Evolutionary conservation across 2,329 filamentous ascomycete species (phyloP).

Genomic region (Davidsoniella australis): DNA sequence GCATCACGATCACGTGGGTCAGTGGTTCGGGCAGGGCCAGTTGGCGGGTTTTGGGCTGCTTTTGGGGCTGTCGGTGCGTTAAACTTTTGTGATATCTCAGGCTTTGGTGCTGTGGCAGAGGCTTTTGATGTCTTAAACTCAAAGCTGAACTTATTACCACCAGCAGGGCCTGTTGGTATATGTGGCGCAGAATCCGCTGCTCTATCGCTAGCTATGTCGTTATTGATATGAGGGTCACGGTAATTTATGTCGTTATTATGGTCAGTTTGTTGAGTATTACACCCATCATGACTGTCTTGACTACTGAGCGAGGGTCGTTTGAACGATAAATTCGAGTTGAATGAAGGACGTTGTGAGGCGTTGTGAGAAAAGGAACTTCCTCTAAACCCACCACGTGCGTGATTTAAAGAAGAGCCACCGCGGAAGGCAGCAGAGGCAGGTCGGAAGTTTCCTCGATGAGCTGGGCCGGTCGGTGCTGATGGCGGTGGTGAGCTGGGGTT

Average conservation of each 20-base stretch:
- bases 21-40: conserved; percentile 14
- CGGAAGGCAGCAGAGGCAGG: neutral
- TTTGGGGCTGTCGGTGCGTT: conserved; percentile 29
- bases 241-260: neutral
- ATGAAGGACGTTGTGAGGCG: too few species aligned
- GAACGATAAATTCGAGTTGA: neutral
- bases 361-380: too few species aligned
- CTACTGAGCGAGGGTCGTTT: neutral
- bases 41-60: conserved; percentile 26
- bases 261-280: neutral
- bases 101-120: conserved; percentile 39
- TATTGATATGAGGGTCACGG: neutral
- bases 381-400: too few species aligned
- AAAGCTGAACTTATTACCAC: conserved; percentile 64
- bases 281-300: neutral
- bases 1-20: conserved; percentile 23
- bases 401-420: neutral
- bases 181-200: too few species aligned
- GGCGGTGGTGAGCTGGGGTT: conserved; percentile 16
- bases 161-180: conserved; percentile 26
- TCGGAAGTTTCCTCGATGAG: conserved; percentile 2
- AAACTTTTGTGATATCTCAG: conserved; percentile 49
- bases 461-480: conserved; percentile 18
- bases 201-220: conserved; percentile 14
- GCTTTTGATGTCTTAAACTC: conserved; percentile 64